These are phyloP conservation scores for Helianthus tuberosus DNA, from an alignment of 129 eudicot genomes.

Conservation along the genomic window DNA sequence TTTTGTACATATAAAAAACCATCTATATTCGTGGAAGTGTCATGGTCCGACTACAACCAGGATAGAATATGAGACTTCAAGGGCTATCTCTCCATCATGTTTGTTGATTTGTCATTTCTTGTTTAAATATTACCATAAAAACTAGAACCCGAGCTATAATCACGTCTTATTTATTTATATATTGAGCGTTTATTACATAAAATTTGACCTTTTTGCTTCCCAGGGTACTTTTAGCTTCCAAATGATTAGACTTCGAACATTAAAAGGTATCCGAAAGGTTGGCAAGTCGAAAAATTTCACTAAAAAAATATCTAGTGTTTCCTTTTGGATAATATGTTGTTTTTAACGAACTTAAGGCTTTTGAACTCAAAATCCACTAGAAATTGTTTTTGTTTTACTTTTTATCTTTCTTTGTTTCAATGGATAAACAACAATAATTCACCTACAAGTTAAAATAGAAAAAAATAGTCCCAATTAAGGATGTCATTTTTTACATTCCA, in stretches of 20 bases:
- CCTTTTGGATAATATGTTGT: not conserved
- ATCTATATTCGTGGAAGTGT: not conserved
- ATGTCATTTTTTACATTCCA: not conserved
- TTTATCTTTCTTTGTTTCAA: not conserved
- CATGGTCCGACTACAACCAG: not conserved
- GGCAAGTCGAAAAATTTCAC: not conserved
- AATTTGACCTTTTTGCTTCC: no score
- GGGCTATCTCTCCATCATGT: not conserved
- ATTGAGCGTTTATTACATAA: no score
- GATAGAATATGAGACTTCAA: not conserved
- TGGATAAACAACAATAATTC: conserved; percentile 3
- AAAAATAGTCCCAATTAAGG: not conserved
- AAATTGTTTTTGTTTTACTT: not conserved
- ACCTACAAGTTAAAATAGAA: not conserved
- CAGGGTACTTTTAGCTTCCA: not conserved
- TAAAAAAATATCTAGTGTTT: conserved; percentile 4
- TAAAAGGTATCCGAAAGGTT: not conserved
- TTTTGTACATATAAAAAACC: not conserved
- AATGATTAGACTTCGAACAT: not conserved
- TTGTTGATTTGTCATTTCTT: not conserved
- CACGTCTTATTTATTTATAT: not conserved
- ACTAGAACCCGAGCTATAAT: not conserved
- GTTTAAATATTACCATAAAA: not conserved
- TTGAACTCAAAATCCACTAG: not conserved
- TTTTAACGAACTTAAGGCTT: not conserved